These are phyloP conservation scores for Macrolepiota dolichaula DNA, from an alignment of 768 basidiomycete species.

Conservation along the genomic window DNA sequence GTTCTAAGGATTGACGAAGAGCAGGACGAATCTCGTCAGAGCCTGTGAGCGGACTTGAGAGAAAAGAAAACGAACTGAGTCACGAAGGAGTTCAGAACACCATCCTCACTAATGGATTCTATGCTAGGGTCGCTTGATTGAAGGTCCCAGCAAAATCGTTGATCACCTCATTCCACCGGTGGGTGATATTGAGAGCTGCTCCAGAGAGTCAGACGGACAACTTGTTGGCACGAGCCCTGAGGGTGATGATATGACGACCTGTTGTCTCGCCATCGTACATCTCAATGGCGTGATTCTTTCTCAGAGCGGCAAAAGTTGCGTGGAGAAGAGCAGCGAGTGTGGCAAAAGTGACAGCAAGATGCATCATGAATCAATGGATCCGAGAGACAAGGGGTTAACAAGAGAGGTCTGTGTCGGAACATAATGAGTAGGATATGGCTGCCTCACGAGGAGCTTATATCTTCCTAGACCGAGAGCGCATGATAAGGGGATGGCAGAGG, in stretches of 20 bases:
- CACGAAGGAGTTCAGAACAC: slow-evolving; percentile 20
- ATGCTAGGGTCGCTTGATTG: slow-evolving; percentile 18
- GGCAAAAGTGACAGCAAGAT: slow-evolving; percentile 5
- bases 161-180: slow-evolving; percentile 10
- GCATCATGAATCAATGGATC: neutral
- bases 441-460: neutral
- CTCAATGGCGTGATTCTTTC: slow-evolving; percentile 11
- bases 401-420: too few relatives aligned
- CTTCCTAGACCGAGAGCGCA: too few relatives aligned
- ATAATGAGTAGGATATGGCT: neutral
- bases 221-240: slow-evolving; percentile 10
- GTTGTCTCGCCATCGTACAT: slow-evolving; percentile 10
- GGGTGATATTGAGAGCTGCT: neutral
- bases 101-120: slow-evolving; percentile 23
- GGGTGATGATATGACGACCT: slow-evolving; percentile 13
- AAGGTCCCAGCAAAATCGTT: slow-evolving; percentile 17
- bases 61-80: slow-evolving; percentile 18
- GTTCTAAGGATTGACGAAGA: slow-evolving; percentile 14
- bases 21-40: neutral
- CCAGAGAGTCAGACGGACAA: neutral
- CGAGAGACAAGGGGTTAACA: neutral
- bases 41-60: neutral
- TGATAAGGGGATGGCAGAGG: too few relatives aligned
- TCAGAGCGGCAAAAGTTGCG: neutral
- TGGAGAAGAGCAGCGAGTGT: slow-evolving; percentile 4